Evolutionary conservation across 768 basidiomycete species (phyloP).

Genomic region (Trametes coccinea): DNA sequence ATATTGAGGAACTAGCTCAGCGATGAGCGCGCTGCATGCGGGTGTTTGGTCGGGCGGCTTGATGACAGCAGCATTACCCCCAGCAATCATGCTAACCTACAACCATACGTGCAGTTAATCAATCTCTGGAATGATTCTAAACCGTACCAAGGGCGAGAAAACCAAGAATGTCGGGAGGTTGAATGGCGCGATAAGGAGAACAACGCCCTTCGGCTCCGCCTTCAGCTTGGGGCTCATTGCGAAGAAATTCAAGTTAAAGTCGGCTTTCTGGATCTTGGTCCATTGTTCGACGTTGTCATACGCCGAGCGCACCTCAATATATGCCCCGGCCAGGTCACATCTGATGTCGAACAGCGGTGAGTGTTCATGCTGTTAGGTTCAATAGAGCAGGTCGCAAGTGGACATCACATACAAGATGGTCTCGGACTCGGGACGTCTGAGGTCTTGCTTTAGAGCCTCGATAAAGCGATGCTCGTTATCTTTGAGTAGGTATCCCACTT

Average conservation of each 20-base stretch:
- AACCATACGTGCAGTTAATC: not conserved
- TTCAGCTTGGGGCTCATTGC: conserved; percentile 62
- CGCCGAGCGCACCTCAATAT: conserved; percentile 52
- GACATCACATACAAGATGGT: conserved; percentile 45
- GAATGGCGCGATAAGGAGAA: conserved; percentile 71
- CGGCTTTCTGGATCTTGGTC: conserved; percentile 60
- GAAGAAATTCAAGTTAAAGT: conserved; percentile 57
- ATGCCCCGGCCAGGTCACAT: conserved; percentile 55
- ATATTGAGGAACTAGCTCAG: conserved; percentile 72
- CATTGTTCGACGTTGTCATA: conserved; percentile 69
- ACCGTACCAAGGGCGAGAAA: conserved; percentile 56
- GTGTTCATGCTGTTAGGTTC: not conserved
- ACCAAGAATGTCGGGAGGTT: conserved; percentile 70
- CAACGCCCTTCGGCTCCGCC: conserved; percentile 76
- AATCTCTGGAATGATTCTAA: not conserved
- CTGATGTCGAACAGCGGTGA: conserved; percentile 33
- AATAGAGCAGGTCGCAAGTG: not conserved
- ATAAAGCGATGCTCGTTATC: conserved; percentile 67
- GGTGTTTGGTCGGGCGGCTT: conserved; percentile 77
- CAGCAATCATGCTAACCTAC: conserved; percentile 64
- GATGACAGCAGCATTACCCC: conserved; percentile 67
- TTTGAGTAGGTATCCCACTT: conserved; percentile 69
- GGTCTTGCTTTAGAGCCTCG: conserved; percentile 57
- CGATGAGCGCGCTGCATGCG: conserved; percentile 54
- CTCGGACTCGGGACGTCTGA: conserved; percentile 65